Evolutionary conservation across 1,284 basidiomycete genomes (phyloP).

Genomic region (Trichosporon ovoides): DNA sequence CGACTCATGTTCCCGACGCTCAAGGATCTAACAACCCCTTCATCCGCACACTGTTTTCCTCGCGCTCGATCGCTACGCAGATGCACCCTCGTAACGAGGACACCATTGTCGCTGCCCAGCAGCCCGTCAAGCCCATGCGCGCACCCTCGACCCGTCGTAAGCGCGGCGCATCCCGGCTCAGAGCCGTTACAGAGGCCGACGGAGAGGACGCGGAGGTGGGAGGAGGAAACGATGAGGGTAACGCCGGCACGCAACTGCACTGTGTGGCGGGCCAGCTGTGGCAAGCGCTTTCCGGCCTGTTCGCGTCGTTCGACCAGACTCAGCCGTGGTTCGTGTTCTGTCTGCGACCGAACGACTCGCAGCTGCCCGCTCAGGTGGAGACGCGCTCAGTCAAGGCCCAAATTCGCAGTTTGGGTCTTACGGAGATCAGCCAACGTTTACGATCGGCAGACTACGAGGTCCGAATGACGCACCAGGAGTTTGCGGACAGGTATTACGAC

Average conservation of each 20-base stretch:
- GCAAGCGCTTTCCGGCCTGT: constrained; percentile 72
- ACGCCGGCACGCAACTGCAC: constrained; percentile 59
- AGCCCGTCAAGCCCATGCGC: constrained; percentile 86
- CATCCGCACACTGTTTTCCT: constrained; percentile 81
- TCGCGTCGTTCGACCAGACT: constrained; percentile 82
- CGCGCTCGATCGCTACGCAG: constrained; percentile 80
- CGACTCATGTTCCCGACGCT: constrained; percentile 50
- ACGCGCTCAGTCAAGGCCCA: constrained; percentile 87
- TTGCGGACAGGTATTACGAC: constrained; percentile 72
- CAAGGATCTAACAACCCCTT: constrained; percentile 82
- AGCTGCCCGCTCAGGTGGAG: constrained; percentile 89
- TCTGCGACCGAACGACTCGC: constrained; percentile 89
- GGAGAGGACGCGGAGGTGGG: constrained; percentile 48
- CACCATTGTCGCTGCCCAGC: constrained; percentile 88
- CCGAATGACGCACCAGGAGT: constrained; percentile 80
- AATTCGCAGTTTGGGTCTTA: constrained; percentile 72
- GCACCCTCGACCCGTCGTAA: constrained; percentile 81
- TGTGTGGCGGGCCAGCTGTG: constrained; percentile 87
- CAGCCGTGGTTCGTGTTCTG: constrained; percentile 92
- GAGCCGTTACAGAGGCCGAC: constrained; percentile 58
- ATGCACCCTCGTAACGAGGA: constrained; percentile 87
- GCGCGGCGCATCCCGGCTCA: constrained; percentile 51
- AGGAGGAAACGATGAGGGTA: constrained; percentile 53
- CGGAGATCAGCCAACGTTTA: constrained; percentile 68
- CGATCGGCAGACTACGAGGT: constrained; percentile 67